Evolutionary conservation across 108 stramenopile species (phyloP).

Genomic region (Aurantiochytrium sp.): DNA sequence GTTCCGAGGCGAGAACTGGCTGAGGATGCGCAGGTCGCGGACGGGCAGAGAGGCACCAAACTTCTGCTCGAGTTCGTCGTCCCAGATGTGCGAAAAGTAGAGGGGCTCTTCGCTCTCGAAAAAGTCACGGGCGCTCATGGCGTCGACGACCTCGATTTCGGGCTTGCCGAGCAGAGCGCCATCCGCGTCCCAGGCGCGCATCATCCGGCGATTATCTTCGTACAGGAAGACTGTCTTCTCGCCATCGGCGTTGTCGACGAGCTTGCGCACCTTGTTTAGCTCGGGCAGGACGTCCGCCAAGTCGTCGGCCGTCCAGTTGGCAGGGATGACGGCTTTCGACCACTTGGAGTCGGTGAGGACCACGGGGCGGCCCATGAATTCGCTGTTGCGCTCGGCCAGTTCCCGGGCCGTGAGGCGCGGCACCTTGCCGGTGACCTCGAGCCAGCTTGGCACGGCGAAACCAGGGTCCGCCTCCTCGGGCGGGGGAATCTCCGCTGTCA

Average conservation of each 20-base stretch:
- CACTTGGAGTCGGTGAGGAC: neutral
- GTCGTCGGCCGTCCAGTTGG: neutral
- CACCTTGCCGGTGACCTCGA: slow-evolving; percentile 1
- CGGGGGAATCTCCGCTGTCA: neutral
- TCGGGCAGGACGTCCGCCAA: neutral
- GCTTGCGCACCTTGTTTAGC: neutral
- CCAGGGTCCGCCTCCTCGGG: neutral
- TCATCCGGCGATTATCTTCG: neutral
- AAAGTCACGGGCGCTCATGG: neutral
- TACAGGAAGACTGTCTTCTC: neutral
- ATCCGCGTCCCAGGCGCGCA: neutral
- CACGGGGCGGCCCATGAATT: neutral
- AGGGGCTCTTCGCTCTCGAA: neutral
- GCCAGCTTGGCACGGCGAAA: neutral
- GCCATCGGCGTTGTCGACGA: neutral
- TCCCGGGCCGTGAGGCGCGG: neutral
- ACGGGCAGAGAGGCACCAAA: neutral
- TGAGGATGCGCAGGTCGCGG: neutral
- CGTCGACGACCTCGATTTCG: neutral
- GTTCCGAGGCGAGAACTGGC: neutral
- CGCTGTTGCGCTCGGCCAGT: neutral
- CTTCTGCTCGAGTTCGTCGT: neutral
- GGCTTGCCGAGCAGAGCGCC: neutral
- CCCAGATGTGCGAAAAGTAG: neutral
- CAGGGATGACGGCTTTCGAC: neutral